Percentiles rank a stretch among this genome's conserved stretches.
These are phyloP conservation scores for Aspergillus transmontanensis DNA, from an alignment of 2,329 filamentous ascomycete genomes.

Conservation along the genomic window DNA sequence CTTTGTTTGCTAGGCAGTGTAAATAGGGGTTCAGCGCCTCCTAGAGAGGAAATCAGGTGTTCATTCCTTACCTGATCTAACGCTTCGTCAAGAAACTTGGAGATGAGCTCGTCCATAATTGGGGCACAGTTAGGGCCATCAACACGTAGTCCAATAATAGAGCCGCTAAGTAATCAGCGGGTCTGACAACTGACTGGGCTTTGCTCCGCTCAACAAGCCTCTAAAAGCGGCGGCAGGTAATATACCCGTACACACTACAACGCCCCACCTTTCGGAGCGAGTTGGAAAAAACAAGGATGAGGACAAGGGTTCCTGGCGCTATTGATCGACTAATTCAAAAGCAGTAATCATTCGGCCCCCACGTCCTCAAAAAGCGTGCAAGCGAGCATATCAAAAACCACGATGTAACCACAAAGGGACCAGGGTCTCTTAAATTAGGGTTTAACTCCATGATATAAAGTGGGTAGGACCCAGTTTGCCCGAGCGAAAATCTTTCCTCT, in stretches of 20 bases:
- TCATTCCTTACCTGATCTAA: no score
- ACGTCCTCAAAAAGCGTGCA: not conserved
- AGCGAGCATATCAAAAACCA: not conserved
- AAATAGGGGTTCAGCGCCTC: no score
- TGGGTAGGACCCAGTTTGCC: not conserved
- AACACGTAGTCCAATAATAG: no score
- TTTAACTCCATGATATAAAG: not conserved
- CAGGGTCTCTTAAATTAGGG: not conserved
- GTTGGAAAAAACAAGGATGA: not conserved
- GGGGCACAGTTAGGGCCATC: no score
- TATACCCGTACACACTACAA: not conserved
- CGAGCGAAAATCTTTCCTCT: not conserved
- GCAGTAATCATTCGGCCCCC: not conserved
- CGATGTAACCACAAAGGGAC: not conserved
- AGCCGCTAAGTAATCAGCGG: no score
- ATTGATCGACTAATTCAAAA: not conserved
- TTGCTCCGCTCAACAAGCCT: not conserved
- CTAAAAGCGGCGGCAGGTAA: not conserved
- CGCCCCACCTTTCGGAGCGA: not conserved
- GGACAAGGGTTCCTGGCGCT: not conserved
- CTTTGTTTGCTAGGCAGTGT: no score
- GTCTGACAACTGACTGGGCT: no score
- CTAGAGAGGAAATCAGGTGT: no score
- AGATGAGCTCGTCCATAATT: no score
- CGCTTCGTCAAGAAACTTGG: no score